Evolutionary conservation across 2,329 filamentous ascomycete species (phyloP), one percentile per base, ranked within the genome.

Genomic region (Cladosporium velox): DNA sequence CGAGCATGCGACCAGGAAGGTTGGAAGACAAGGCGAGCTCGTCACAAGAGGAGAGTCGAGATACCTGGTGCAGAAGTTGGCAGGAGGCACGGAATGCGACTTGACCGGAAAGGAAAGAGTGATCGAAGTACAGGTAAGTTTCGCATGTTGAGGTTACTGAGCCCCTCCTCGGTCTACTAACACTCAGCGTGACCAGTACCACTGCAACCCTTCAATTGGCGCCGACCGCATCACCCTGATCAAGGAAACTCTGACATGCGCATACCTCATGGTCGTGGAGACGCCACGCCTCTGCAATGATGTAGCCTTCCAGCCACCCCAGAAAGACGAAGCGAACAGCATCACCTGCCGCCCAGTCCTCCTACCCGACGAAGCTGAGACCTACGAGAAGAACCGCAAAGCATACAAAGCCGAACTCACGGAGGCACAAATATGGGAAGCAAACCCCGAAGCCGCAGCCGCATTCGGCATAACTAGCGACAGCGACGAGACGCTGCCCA

Each of bases 221-320:
- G 83, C 82, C 57, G 90, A 96, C 76, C 87, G 90, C 58, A 97
- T 97, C 72, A 90, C 90, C 52, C 93, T 92, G 88, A 96, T 97
- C 79, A 97, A 97, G 78, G 93, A 97, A 77, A 88, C 94, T 1
- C 91, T 90, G 2, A 97, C 92, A 12, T 97, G 93, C 79, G 88
- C 92, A 14, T 97, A 97, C 76, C 84, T 97, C 64, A 97, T 97
- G 93, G 88, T 96, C 35, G 87, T 97, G 69, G 91, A 96, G 76
- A 97, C 93, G 0, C 92, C 93, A 0, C 88, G 92, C 0, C 86
- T 97, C 14, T 97, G 93, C 80, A 87, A 90, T 74, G 93, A 97
- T 71, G 87, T 92, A 11, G 92, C 92, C 11, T 97, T 97, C 77
- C 82, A 90, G 64, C 93, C 93, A 0, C 91, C 92, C 0, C 88